Evolutionary conservation across 2,329 filamentous ascomycete species (phyloP).

Genomic region (Cercospora sp.): DNA sequence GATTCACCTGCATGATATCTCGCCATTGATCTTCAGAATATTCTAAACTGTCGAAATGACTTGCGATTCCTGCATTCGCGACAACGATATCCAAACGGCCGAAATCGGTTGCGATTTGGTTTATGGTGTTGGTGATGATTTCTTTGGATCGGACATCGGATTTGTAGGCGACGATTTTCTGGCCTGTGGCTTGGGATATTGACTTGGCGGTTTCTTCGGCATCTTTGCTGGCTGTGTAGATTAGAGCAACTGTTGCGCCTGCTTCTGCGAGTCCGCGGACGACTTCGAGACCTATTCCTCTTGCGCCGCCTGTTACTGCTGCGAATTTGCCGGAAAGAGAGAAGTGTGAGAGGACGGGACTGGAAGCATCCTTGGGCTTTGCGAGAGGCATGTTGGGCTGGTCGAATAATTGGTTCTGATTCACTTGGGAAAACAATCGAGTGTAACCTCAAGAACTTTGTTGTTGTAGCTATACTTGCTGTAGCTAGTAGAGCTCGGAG

Average conservation of each 20-base stretch:
- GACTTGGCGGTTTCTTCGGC: constrained; percentile 21
- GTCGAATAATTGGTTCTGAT: background rate
- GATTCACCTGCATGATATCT: constrained; percentile 59
- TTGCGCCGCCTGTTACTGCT: constrained; percentile 82
- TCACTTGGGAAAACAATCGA: background rate
- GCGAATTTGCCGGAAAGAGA: constrained; percentile 78
- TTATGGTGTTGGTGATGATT: constrained; percentile 63
- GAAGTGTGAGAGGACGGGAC: constrained; percentile 51
- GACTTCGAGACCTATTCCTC: constrained; percentile 85
- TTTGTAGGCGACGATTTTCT: constrained; percentile 55
- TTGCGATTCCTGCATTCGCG: constrained; percentile 87
- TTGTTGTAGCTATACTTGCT: background rate
- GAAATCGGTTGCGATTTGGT: constrained; percentile 68
- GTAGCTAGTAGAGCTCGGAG: background rate
- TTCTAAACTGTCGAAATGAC: constrained; percentile 42
- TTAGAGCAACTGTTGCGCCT: constrained; percentile 81
- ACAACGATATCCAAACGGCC: constrained; percentile 83
- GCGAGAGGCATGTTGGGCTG: constrained; percentile 28
- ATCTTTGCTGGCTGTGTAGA: constrained; percentile 78
- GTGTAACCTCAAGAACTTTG: background rate
- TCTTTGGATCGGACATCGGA: constrained; percentile 74
- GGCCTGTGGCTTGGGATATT: constrained; percentile 27
- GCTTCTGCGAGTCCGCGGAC: constrained; percentile 83
- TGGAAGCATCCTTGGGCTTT: constrained; percentile 21
- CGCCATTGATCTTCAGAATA: constrained; percentile 27